Conservation (phyloP, 345 rosid genomes). For the Hevea brasiliensis region DNA sequence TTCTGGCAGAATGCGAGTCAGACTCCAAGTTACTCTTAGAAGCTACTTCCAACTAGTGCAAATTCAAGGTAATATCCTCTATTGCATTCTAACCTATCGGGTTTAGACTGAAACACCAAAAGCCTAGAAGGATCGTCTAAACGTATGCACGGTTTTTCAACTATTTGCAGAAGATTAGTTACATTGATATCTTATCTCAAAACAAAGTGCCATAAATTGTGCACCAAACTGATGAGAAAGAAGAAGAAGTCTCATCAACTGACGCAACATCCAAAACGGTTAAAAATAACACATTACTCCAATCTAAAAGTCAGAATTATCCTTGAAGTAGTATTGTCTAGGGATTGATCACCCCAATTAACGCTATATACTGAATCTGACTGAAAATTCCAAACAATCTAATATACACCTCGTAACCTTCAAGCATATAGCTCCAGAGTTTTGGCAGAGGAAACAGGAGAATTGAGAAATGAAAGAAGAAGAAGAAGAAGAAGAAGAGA, state of each 20-base stretch:
- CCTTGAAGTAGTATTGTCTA: neutral
- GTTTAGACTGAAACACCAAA: neutral
- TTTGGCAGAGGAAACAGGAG: neutral
- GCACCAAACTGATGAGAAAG: too few relatives aligned
- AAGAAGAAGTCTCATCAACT: neutral
- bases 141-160: neutral
- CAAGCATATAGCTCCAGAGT: neutral
- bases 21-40: neutral
- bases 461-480: neutral
- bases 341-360: neutral
- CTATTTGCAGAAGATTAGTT: neutral
- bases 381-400: conserved; percentile 5
- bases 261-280: neutral
- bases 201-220: neutral
- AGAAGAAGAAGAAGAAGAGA: neutral
- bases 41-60: neutral
- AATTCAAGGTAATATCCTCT: neutral
- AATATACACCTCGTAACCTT: conserved; percentile 3
- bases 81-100: neutral
- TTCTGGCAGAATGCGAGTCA: neutral
- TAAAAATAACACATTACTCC: too few relatives aligned
- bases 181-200: neutral
- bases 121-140: neutral
- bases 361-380: conserved; percentile 11
- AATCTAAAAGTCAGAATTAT: neutral